These are phyloP conservation scores for Skeletonema costatum DNA, from an alignment of 108 stramenopile genomes.

Conservation along the genomic window DNA sequence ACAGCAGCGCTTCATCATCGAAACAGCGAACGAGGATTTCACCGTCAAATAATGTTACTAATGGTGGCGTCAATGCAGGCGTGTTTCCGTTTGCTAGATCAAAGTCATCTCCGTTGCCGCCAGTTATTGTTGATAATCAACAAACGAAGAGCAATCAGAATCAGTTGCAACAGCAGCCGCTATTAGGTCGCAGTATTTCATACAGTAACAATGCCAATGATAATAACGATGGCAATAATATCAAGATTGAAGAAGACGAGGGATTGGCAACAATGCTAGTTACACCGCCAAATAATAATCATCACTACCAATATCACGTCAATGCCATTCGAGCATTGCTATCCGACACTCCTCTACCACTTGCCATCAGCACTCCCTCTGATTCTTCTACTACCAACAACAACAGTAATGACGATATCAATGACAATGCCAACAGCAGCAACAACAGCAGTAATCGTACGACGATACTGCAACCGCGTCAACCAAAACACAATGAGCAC, in stretches of 20 bases:
- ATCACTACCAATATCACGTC: background rate
- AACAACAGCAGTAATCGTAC: background rate
- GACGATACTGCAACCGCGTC: background rate
- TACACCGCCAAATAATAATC: background rate
- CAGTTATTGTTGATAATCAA: too few species aligned
- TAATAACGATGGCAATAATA: background rate
- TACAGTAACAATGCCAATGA: background rate
- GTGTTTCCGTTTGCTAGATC: background rate
- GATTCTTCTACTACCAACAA: background rate
- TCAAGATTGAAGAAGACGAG: background rate
- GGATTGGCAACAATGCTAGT: background rate
- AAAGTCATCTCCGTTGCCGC: background rate
- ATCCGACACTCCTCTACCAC: background rate
- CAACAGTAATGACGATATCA: background rate
- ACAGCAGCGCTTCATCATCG: too few species aligned
- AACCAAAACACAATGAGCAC: conserved; percentile 20
- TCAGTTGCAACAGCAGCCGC: too few species aligned
- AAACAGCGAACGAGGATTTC: too few species aligned
- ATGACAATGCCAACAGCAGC: background rate
- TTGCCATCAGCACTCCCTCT: background rate
- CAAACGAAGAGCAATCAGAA: too few species aligned
- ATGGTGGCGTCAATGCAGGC: background rate
- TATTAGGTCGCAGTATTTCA: too few species aligned
- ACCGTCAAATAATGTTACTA: background rate
- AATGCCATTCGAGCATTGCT: background rate